These are phyloP conservation scores for Clarireedia monteithiana DNA, from an alignment of 2,329 filamentous ascomycete genomes.

Conservation along the genomic window DNA sequence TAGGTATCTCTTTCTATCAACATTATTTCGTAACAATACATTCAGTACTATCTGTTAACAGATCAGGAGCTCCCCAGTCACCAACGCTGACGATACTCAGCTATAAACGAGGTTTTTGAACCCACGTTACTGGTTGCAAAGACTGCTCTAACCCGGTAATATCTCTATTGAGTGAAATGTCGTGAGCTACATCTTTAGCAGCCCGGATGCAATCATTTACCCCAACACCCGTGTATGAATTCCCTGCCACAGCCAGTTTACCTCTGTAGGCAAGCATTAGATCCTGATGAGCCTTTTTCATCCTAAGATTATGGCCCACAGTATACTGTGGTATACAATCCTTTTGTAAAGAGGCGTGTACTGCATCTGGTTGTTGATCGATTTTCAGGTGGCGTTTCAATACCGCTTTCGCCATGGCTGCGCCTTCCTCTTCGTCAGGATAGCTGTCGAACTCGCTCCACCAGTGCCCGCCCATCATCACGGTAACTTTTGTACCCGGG, in stretches of 20 bases:
- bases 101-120: background rate
- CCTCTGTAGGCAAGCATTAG: conserved; percentile 26
- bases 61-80: too few species aligned
- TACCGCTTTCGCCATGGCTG: conserved; percentile 61
- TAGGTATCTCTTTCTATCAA: too few species aligned
- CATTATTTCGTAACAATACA: too few species aligned
- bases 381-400: conserved; percentile 71
- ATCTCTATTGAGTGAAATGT: conserved; percentile 28
- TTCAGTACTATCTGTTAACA: too few species aligned
- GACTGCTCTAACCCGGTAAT: conserved; percentile 32
- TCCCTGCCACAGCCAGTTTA: conserved; percentile 36
- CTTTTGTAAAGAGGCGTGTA: conserved; percentile 50
- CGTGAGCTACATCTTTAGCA: conserved; percentile 45
- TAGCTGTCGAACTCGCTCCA: conserved; percentile 60
- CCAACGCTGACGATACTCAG: background rate
- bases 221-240: conserved; percentile 39
- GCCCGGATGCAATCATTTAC: conserved; percentile 48
- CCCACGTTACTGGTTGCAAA: background rate
- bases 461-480: conserved; percentile 92
- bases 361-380: conserved; percentile 48
- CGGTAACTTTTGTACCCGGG: conserved; percentile 74
- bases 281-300: conserved; percentile 26
- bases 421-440: conserved; percentile 58
- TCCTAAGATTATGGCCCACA: conserved; percentile 54
- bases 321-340: conserved; percentile 88